These are phyloP conservation scores for Neurospora sp. DNA, from an alignment of 495 filamentous ascomycete genomes.

Conservation along the genomic window DNA sequence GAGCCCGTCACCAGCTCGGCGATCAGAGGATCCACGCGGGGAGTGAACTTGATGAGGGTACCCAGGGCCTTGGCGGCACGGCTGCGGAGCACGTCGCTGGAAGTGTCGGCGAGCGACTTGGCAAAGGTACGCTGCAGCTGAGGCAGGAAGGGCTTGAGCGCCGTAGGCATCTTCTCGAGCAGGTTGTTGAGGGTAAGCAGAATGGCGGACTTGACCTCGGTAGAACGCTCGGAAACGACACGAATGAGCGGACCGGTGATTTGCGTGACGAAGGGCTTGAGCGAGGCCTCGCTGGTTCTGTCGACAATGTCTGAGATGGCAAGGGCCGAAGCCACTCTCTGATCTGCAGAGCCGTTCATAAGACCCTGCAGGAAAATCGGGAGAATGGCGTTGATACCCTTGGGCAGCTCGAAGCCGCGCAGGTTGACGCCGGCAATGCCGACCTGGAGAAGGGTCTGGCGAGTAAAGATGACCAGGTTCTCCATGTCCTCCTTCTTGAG, in stretches of 20 bases:
- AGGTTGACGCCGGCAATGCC: conserved; percentile 79
- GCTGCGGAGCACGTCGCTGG: conserved; percentile 77
- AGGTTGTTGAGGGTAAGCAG: conserved; percentile 89
- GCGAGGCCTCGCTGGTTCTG: conserved; percentile 67
- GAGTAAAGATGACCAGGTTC: conserved; percentile 73
- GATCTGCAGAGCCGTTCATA: conserved; percentile 88
- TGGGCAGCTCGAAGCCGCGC: conserved; percentile 83
- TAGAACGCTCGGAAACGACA: conserved; percentile 90
- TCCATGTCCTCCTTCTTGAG: conserved; percentile 99
- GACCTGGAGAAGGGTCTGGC: conserved; percentile 74
- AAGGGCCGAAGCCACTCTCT: conserved; percentile 81
- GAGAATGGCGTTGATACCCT: conserved; percentile 93
- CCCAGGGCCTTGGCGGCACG: conserved; percentile 93
- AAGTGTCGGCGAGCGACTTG: conserved; percentile 84
- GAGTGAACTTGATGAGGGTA: conserved; percentile 91
- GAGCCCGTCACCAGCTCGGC: conserved; percentile 85
- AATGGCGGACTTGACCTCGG: conserved; percentile 92
- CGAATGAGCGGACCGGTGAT: conserved; percentile 96
- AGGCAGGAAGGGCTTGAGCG: conserved; percentile 92
- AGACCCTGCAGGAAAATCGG: conserved; percentile 97
- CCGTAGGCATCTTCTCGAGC: conserved; percentile 90
- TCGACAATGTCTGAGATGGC: conserved; percentile 95
- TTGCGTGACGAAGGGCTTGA: conserved; percentile 91
- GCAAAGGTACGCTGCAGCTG: conserved; percentile 96
- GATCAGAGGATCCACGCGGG: conserved; percentile 81